Evolutionary conservation across 352 stramenopile genomes (phyloP).

Genomic region (Pythium dissotocum): DNA sequence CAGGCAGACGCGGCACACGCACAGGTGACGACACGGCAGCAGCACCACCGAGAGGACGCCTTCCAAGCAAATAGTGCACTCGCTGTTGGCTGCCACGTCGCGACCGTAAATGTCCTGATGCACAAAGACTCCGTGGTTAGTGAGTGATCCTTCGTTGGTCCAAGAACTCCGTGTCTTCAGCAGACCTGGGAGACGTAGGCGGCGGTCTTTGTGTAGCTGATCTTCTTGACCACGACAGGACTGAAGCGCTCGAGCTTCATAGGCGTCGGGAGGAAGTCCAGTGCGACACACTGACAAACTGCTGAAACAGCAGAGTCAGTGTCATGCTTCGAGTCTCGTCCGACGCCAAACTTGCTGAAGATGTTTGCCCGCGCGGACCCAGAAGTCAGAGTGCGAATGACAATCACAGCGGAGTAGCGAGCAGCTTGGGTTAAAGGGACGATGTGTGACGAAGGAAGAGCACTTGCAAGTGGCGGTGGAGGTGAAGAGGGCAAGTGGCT

Average conservation of each 20-base stretch:
- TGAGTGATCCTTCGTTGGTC: neutral
- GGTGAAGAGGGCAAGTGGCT: slow-evolving; percentile 6
- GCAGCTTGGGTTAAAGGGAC: neutral
- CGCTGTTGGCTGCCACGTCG: slow-evolving; percentile 28
- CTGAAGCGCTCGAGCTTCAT: slow-evolving; percentile 28
- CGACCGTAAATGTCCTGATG: slow-evolving; percentile 53
- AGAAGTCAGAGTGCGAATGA: slow-evolving; percentile 4
- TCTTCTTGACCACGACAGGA: slow-evolving; percentile 47
- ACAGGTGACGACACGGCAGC: slow-evolving; percentile 67
- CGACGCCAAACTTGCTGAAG: slow-evolving; percentile 1
- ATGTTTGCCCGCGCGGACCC: neutral
- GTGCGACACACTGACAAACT: slow-evolving; percentile 47
- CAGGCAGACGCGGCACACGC: slow-evolving; percentile 63
- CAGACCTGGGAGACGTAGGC: slow-evolving; percentile 46
- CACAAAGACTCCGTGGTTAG: neutral
- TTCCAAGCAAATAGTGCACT: slow-evolving; percentile 75
- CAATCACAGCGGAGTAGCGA: slow-evolving; percentile 24
- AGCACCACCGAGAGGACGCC: slow-evolving; percentile 39
- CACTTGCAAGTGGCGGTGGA: neutral
- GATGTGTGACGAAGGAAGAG: neutral
- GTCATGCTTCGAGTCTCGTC: slow-evolving; percentile 14
- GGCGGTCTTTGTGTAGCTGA: slow-evolving; percentile 42
- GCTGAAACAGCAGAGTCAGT: neutral
- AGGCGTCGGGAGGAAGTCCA: slow-evolving; percentile 65
- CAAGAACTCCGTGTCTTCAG: neutral